Percentiles rank a stretch among this genome's conserved stretches.
Evolutionary conservation across 495 filamentous ascomycete genomes (phyloP).

Genomic region (Neurospora tetraspora): DNA sequence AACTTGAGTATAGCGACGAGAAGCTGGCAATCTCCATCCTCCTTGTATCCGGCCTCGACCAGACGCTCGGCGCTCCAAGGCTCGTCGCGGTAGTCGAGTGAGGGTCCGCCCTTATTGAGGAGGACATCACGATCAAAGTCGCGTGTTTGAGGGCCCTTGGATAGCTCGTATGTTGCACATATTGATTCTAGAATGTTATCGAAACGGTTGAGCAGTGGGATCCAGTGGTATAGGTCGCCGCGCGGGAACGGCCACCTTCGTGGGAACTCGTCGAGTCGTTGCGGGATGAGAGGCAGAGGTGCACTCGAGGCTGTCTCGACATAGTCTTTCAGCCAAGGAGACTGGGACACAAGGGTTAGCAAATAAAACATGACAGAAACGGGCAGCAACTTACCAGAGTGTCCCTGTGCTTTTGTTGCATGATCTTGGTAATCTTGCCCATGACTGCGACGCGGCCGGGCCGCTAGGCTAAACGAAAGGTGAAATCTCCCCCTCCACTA

Average conservation of each 20-base stretch:
- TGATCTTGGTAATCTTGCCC: constrained; percentile 96
- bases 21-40: constrained; percentile 70
- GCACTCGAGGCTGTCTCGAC: constrained; percentile 56
- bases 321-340: constrained; percentile 74
- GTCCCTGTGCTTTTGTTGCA: constrained; percentile 84
- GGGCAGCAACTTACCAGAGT: constrained; percentile 61
- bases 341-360: constrained; percentile 39
- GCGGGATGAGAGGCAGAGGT: constrained; percentile 65
- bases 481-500: constrained; percentile 39
- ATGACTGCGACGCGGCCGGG: constrained; percentile 52
- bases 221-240: constrained; percentile 98
- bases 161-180: constrained; percentile 71
- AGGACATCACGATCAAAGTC: constrained; percentile 60
- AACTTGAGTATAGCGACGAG: constrained; percentile 73
- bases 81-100: constrained; percentile 28
- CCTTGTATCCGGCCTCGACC: constrained; percentile 47
- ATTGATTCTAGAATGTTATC: constrained; percentile 77
- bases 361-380: background rate
- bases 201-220: constrained; percentile 86
- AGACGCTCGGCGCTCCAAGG: constrained; percentile 38
- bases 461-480: constrained; percentile 34
- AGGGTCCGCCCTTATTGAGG: constrained; percentile 34
- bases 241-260: constrained; percentile 90
- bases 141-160: constrained; percentile 67
- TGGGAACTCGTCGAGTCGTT: constrained; percentile 69